Percentiles rank a stretch among this genome's conserved stretches.
These are phyloP conservation scores for Diutina rugosa DNA, from an alignment of 1,139 yeast species.

Conservation along the genomic window DNA sequence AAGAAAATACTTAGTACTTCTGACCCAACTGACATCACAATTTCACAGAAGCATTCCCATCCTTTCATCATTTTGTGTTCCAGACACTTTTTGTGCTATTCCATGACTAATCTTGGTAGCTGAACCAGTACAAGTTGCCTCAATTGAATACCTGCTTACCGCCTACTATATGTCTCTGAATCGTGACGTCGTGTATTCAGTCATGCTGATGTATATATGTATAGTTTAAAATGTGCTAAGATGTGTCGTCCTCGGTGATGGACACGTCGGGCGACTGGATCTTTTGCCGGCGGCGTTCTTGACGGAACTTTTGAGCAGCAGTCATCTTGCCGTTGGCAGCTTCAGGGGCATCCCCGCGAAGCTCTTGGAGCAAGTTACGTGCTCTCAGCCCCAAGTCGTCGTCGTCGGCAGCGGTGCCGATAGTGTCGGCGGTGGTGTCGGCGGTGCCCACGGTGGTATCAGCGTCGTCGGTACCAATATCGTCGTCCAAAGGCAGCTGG, in stretches of 20 bases:
- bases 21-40: too few relatives aligned
- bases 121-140: too few relatives aligned
- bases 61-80: too few relatives aligned
- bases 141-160: too few relatives aligned
- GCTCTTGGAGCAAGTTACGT: slow-evolving; percentile 41
- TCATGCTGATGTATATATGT: background rate
- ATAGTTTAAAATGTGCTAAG: background rate
- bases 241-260: background rate
- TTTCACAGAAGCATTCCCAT: too few relatives aligned
- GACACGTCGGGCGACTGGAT: background rate
- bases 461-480: slow-evolving; percentile 2
- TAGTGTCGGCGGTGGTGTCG: background rate
- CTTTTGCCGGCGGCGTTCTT: background rate
- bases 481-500: background rate
- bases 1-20: too few relatives aligned
- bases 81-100: too few relatives aligned
- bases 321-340: background rate
- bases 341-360: slow-evolving; percentile 15
- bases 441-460: slow-evolving; percentile 6
- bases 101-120: too few relatives aligned
- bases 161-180: too few relatives aligned
- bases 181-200: background rate
- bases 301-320: background rate
- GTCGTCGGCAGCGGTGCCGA: slow-evolving; percentile 7
- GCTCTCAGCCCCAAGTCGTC: slow-evolving; percentile 49